Base-by-base conservation (phyloP, 2,329 filamentous ascomycete genomes). In the Westerdykella aurantiaca region DNA sequence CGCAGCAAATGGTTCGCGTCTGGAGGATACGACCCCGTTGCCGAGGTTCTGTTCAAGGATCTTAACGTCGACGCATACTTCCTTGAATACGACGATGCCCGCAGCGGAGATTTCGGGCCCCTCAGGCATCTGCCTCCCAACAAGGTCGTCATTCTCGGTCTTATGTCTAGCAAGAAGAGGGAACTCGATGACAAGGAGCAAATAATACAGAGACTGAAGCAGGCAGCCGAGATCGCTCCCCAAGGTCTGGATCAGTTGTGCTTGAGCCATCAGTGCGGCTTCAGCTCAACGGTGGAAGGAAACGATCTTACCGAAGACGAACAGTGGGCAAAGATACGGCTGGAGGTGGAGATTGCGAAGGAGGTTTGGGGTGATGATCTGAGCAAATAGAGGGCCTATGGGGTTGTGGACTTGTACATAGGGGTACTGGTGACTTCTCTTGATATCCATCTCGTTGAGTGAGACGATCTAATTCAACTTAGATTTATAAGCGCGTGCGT, bases 51-150 rank as follows among this genome's bases (percentile, higher is more conserved):
- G 12, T 79, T 79, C 69, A 73, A 72, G 55, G 72, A 77, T 44
- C 69, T 79, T 39, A 70, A 78, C 53, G 76, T 79, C 42, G 76
- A 80, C 51, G 76, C 73, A 12, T 80, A 79, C 63, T 80, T 79
- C 65, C 72, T 80, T 53, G 77, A 80, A 61, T 80, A 77, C 58
- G 77, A 80, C 57, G 76, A 79, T 48, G 76, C 75, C 25, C 69
- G 77, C 2, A 74, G 70, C 0, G 77, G 77, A 12, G 77, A 78
- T 58, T 80, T 80, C 62, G 67, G 65, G 31, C 77, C 77, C 1
- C 67, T 80, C 44, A 64, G 76, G n/a, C 71, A 74, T 58, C 63
- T 80, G 39, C 76, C 77, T 3, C 69, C 69, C 42, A 54, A 73
- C 63, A 80, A 80, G 66, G 68, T 73, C 29, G 76, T 80, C 12